A percentile compares a stretch with the other conserved stretches of the same genome.
These are phyloP conservation scores for Mortierella sp. DNA, from an alignment of 371 early-diverging fungal genomes.

Conservation along the genomic window DNA sequence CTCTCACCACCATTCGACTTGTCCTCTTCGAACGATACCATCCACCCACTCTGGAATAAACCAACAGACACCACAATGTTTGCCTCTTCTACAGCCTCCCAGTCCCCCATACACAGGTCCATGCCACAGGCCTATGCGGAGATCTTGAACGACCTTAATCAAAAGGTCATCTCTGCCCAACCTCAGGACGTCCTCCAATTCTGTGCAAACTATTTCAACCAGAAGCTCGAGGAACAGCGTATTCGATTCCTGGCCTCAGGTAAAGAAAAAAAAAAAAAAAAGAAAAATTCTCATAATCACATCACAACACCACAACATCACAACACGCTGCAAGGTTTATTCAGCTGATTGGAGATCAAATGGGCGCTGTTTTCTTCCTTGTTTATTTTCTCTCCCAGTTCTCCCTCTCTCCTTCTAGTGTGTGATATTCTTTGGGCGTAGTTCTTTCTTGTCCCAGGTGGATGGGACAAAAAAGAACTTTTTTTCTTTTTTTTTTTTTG, in stretches of 20 bases:
- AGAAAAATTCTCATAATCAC: too few species aligned
- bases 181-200: conserved; percentile 91
- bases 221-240: conserved; percentile 79
- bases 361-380: too few species aligned
- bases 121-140: conserved; percentile 65
- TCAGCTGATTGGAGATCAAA: too few species aligned
- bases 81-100: conserved; percentile 50
- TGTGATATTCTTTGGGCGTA: too few species aligned
- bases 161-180: conserved; percentile 68
- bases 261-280: conserved; percentile 26
- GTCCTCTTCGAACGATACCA: background rate
- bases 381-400: too few species aligned
- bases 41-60: background rate
- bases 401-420: too few species aligned
- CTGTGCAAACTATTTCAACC: conserved; percentile 90
- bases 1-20: background rate
- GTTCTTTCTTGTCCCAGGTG: too few species aligned
- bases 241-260: conserved; percentile 60
- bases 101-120: conserved; percentile 55
- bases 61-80: conserved; percentile 27
- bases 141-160: conserved; percentile 71
- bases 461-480: too few species aligned
- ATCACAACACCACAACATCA: too few species aligned
- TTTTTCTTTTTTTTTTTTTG: too few species aligned
- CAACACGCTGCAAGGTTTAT: too few species aligned